Evolutionary conservation across 148 eudicot species (phyloP).

Genomic region (Oxyria digyna): DNA sequence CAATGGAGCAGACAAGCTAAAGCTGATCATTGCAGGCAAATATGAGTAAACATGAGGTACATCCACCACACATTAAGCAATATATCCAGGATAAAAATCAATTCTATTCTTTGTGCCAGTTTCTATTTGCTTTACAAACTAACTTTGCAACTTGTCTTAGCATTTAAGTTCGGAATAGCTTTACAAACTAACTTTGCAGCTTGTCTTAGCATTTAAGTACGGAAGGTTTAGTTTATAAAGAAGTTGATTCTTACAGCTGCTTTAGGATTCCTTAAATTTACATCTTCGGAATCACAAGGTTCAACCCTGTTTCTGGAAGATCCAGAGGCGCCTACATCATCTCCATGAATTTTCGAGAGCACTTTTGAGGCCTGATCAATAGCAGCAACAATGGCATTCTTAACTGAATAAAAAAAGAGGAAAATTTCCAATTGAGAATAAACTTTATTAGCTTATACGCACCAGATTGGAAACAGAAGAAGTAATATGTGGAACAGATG

Average conservation of each 20-base stretch:
- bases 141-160: background rate
- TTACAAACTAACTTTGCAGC: too few relatives aligned
- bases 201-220: background rate
- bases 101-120: background rate
- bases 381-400: conserved; percentile 14
- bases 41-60: background rate
- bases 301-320: conserved; percentile 21
- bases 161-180: background rate
- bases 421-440: background rate
- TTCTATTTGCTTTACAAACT: background rate
- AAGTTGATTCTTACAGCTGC: conserved; percentile 29
- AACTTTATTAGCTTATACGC: conserved; percentile 21
- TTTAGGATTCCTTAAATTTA: conserved; percentile 22
- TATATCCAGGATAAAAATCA: background rate
- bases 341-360: conserved; percentile 26
- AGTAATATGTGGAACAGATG: conserved; percentile 46
- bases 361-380: conserved; percentile 59
- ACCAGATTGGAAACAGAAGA: conserved; percentile 81
- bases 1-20: background rate
- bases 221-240: background rate
- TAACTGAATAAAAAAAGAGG: background rate
- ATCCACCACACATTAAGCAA: background rate
- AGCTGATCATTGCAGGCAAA: background rate
- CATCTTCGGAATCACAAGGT: conserved; percentile 16
- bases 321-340: conserved; percentile 9